These are phyloP conservation scores for Hamamelis virginiana DNA, from an alignment of 164 flowering plant species.

Conservation along the genomic window DNA sequence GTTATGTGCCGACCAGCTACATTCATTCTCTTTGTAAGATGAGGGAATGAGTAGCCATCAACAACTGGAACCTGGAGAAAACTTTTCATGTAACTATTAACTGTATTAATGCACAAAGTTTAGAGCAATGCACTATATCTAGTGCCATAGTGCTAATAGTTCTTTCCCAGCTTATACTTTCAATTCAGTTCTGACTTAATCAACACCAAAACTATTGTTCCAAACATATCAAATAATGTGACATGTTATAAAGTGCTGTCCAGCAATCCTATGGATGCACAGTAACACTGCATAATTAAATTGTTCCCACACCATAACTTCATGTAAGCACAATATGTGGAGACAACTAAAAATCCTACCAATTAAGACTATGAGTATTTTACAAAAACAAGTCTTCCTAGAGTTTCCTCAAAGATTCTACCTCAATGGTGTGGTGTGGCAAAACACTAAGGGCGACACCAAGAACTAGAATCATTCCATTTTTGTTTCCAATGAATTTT, in stretches of 20 bases:
- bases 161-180: background rate
- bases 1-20: constrained; percentile 98
- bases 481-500: background rate
- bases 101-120: background rate
- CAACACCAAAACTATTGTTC: background rate
- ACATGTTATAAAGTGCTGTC: background rate
- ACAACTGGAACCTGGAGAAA: constrained; percentile 90
- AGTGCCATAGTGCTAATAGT: background rate
- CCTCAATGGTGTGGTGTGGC: background rate
- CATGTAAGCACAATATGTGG: no score
- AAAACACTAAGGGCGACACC: background rate
- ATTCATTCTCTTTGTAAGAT: constrained; percentile 98
- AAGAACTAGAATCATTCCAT: background rate
- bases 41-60: constrained; percentile 99
- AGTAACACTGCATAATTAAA: background rate
- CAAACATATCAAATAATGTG: background rate
- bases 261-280: background rate
- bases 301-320: no score
- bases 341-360: no score
- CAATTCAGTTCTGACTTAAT: background rate
- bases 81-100: constrained; percentile 1
- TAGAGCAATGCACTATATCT: background rate
- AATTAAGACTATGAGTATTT: background rate
- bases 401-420: background rate
- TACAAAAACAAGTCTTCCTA: background rate